Base-by-base conservation (phyloP, 1,284 basidiomycete genomes). In the Pyrrhoderma noxium region DNA sequence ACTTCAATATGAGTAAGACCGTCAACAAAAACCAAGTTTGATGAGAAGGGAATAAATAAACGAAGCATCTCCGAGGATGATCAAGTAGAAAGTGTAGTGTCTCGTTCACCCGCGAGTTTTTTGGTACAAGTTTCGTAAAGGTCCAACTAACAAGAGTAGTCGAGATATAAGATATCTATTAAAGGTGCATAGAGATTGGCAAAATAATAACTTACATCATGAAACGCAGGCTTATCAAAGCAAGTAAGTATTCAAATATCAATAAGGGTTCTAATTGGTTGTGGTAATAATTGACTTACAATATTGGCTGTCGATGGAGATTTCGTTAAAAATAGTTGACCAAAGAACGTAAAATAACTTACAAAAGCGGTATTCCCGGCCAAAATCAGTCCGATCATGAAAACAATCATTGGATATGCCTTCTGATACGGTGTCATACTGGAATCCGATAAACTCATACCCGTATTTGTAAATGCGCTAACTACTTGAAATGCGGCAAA, bases 41-140 rank as follows among this genome's bases (percentile, higher is more conserved):
- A 58, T 93, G 89, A 0, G 91, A 85, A 0, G 94, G 95, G 62
- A 99, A 98, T 5, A 99, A 77, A 65, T 96, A 94, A 38, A 95
- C 82, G 64, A 92, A 98, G 69, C 94, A 93, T 57, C 94, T 79
- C 19, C 94, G 80, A n/a, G 95, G 95, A 62, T 98, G 95, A 62
- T 97, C 93, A n/a, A 99, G 77, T 5, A 99, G 74, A 65, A 99
- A 99, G 52, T 85, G 83, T 1, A 96, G 70, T 0, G 93, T 92
- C 67, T 96, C 91, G 52, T 82, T 75, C 0, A 79, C 60, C 1
- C 80, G 76, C 7, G 87, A 60, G 7, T 63, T 64, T 1, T 31
- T 31, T 5, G 82, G 80, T 11, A 85, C 77, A 11, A 80, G 50
- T 61, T 86, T 86, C 22, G 81, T 78, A 44, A 88, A 62, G 7